Percentiles rank a stretch among this genome's conserved stretches.
These are phyloP conservation scores for Gnaphalium uliginosum DNA, from an alignment of 129 eudicot species.

Conservation along the genomic window DNA sequence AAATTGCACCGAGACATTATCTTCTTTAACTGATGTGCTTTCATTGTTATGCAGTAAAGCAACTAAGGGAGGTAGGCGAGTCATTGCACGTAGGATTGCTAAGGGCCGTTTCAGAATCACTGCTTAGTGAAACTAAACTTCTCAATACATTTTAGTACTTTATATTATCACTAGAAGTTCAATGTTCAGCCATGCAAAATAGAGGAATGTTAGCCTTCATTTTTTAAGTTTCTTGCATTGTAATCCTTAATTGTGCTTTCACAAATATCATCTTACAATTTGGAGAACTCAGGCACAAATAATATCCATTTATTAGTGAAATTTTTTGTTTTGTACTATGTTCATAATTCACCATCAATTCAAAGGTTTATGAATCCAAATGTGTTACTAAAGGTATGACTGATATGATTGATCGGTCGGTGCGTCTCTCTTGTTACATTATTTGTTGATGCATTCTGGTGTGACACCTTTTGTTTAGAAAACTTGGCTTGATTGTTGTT, in stretches of 20 bases:
- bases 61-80: constrained; percentile 70
- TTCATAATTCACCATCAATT: background rate
- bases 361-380: constrained; percentile 2
- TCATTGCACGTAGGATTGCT: constrained; percentile 74
- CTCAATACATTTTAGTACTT: background rate
- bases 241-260: background rate
- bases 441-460: too few species aligned
- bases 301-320: background rate
- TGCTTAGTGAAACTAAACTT: constrained; percentile 33
- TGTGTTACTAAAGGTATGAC: background rate
- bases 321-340: constrained; percentile 4
- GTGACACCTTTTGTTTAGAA: too few species aligned
- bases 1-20: background rate
- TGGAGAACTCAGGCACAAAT: constrained; percentile 2
- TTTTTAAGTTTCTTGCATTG: background rate
- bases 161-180: background rate
- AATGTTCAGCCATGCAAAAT: background rate
- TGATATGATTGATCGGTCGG: background rate
- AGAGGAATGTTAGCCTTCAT: background rate
- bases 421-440: background rate
- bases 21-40: background rate
- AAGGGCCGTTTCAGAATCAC: constrained; percentile 80
- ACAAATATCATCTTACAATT: background rate
- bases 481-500: too few species aligned
- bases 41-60: background rate